Base-by-base conservation (phyloP, 495 filamentous ascomycete species). In the Copromyces sp. region DNA sequence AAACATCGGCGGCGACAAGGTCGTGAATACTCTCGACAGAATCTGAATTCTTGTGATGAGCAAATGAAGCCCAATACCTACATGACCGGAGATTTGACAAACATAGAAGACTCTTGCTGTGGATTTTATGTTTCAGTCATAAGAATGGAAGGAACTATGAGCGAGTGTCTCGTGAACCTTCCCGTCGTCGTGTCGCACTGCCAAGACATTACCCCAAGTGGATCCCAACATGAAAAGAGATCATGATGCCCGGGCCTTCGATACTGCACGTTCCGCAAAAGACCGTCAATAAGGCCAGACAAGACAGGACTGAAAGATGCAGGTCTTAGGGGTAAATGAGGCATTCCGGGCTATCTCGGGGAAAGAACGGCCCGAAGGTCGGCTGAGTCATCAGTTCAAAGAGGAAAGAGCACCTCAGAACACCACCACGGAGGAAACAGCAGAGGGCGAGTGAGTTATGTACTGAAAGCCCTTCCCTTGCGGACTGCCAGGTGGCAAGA, bases 41-140 rank as follows among this genome's bases (percentile, higher is more conserved):
- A n/a, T n/a, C n/a, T n/a, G n/a, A 65, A 32, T 4, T 35, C 29
- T 9, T 9, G 53, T 65, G 4, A 16, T 0, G 1, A 2, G 0
- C 6, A 16, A 61, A 35, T 4, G 7, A 35, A 65, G 14, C 24
- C 24, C 24, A 0, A 24, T 24, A 24, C 24, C 24, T 0, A 59
- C 53, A 65, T 8, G 6, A 16, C 0, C 1, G 53, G 17, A 0
- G 1, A 1, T 65, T 0, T 0, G 3, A 35, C 24, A 2, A 2
- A 0, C 2, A 35, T 24, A 24, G 24, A 24, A 37, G 0, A 12
- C 7, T 8, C 9, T 4, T 17, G 3, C 2, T 2, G 7, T 8
- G 9, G 0, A 0, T 17, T 17, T 4, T 0, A 9, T 3, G 12
- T 35, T 17, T 6, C 6, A 17, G 3, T 14, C 5, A 0, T 16